These are phyloP conservation scores for Myrica gale DNA, from an alignment of 306 rosid species.

Conservation along the genomic window DNA sequence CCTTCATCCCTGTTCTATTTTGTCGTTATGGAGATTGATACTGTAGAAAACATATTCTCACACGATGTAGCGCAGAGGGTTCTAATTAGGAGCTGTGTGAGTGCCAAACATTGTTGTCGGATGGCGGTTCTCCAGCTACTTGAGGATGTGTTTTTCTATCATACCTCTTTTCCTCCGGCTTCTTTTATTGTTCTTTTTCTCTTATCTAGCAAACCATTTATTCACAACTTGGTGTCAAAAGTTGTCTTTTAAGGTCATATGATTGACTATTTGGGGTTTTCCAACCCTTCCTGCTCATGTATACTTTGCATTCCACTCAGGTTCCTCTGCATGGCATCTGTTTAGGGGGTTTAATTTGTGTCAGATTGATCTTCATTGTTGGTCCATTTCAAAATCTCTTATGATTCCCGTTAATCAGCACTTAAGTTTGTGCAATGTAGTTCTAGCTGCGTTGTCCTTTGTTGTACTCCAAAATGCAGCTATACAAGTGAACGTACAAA, in stretches of 20 bases:
- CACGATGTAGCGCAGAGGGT: neutral
- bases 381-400: neutral
- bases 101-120: neutral
- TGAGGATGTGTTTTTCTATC: neutral
- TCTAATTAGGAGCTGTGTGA: neutral
- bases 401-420: neutral
- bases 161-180: neutral
- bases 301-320: slow-evolving; percentile 8
- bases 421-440: neutral
- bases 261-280: slow-evolving; percentile 6
- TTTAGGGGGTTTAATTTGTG: slow-evolving; percentile 12
- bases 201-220: neutral
- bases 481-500: neutral
- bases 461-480: slow-evolving; percentile 1
- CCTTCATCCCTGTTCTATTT: slow-evolving; percentile 23
- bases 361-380: neutral
- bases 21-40: neutral
- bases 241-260: slow-evolving; percentile 13
- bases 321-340: slow-evolving; percentile 16
- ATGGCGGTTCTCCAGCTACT: neutral
- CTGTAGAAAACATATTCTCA: neutral
- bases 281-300: slow-evolving; percentile 8
- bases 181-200: neutral
- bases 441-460: neutral
- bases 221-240: slow-evolving; percentile 3